Evolutionary conservation across 2,329 filamentous ascomycete species (phyloP).

Genomic region (Coleophoma crateriformis): DNA sequence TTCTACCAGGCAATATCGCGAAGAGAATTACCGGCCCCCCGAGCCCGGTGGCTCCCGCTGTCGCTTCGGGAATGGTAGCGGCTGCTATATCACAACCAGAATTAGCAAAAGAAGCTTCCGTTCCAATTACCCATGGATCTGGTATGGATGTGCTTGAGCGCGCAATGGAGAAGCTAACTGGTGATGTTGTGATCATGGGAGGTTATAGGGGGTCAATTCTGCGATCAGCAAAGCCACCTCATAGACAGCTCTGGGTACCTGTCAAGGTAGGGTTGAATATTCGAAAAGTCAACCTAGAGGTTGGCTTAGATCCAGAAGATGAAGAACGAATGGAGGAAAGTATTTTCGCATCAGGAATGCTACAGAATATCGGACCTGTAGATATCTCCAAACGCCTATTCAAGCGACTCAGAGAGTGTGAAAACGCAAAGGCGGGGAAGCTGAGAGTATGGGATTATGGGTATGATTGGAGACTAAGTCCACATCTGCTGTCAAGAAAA

Average conservation of each 20-base stretch:
- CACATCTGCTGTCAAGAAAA: constrained; percentile 64
- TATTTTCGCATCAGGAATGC: constrained; percentile 82
- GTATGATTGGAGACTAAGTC: constrained; percentile 91
- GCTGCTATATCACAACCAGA: constrained; percentile 11
- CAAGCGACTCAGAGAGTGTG: constrained; percentile 67
- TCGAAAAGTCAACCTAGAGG: constrained; percentile 84
- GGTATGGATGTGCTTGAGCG: constrained; percentile 31
- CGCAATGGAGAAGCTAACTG: constrained; percentile 64
- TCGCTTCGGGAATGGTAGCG: constrained; percentile 12
- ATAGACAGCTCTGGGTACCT: constrained; percentile 89
- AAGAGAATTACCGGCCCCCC: constrained; percentile 10
- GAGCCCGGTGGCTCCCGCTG: constrained; percentile 3
- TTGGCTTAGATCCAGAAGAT: constrained; percentile 75
- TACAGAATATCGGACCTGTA: constrained; percentile 87
- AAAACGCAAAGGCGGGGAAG: constrained; percentile 66
- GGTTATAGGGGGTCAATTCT: constrained; percentile 90
- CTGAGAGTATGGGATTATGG: constrained; percentile 85
- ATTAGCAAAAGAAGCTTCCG: constrained; percentile 6
- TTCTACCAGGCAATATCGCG: constrained; percentile 17
- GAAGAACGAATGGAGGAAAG: constrained; percentile 77
- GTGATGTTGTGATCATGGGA: constrained; percentile 83
- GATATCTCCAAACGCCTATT: constrained; percentile 82
- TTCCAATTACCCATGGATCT: constrained; percentile 36
- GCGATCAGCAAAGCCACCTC: constrained; percentile 72
- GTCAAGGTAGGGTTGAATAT: constrained; percentile 90